Base-by-base conservation (phyloP, 257 asterid species). In the Ophiorrhiza pumila region DNA sequence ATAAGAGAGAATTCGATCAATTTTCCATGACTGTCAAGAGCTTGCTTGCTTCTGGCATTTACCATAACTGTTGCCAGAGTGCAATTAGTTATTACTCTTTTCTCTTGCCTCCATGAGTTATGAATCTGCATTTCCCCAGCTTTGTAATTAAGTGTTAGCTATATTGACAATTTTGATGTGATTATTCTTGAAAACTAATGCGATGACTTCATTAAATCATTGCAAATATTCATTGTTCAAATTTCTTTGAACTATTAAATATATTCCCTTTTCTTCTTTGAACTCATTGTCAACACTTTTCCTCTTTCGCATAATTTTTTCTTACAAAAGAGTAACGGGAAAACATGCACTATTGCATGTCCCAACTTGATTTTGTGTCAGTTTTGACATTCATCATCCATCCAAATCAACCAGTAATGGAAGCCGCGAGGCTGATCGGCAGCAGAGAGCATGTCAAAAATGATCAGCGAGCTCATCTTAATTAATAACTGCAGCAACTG, bases 81-180 rank as follows among this genome's bases (percentile, higher is more conserved):
- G 12, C 39, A 31, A 37, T 34, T 42, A 34, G 12, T 5, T 15
- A 60, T 59, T 29, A 22, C 17, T 20, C 22, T 1, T 23, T 45
- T 71, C 69, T 45, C 31, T 23, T 66, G 14, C 11, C 45, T 65
- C 65, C 39, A 50, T 31, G 60, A 58, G 74, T 34, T 46, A 15
- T 57, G 10, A 45, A 56, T n/a, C n/a, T n/a, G n/a, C n/a, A n/a
- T 13, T 67, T 74, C 69, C 34, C 42, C 45, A 14, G 61, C 56
- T 55, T 43, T 66, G 43, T 67, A 20, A n/a, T 66, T 66, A 39
- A 39, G 29, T 9, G 1, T 18, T 41, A 7, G 10, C 25, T 22
- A 32, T 57, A 25, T 55, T 53, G 37, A 74, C 31, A 74, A 67
- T 66, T 67, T 74, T 67, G 66, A 22, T 52, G 53, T 66, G 42